These are phyloP conservation scores for Themeda triandra DNA, from an alignment of 176 grass and related monocot genomes.

Conservation along the genomic window DNA sequence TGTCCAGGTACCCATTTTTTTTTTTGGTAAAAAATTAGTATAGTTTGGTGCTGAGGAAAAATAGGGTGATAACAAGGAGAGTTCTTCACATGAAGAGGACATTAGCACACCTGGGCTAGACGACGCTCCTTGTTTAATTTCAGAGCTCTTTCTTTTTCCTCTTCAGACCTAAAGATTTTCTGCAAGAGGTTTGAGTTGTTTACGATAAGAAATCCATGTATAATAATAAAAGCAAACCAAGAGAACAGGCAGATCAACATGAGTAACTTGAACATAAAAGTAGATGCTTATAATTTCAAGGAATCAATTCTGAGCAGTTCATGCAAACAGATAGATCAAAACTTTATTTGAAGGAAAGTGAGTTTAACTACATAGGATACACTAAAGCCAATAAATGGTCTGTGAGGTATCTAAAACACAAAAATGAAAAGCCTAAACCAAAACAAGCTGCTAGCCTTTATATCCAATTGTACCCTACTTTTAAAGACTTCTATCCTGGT, in stretches of 20 bases:
- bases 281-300: background rate
- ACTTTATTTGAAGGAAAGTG: background rate
- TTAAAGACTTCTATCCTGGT: background rate
- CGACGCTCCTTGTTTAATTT: constrained; percentile 82
- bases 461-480: too few species aligned
- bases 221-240: background rate
- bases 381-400: background rate
- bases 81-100: background rate
- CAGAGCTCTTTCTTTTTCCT: constrained; percentile 69
- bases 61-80: background rate
- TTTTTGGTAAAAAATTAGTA: background rate
- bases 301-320: background rate
- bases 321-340: background rate
- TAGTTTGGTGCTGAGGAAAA: background rate
- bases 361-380: background rate
- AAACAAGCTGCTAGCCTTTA: background rate
- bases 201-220: background rate
- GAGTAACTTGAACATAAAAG: background rate
- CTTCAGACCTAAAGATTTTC: constrained; percentile 71
- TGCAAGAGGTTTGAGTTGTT: constrained; percentile 33
- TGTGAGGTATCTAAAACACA: background rate
- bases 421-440: background rate
- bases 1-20: background rate
- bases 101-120: constrained; percentile 49
- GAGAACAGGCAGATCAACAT: background rate